Evolutionary conservation across 169 alveolate genomes (phyloP), one percentile per base, ranked within the genome.

Genomic region (Perkinsus chesapeaki): DNA sequence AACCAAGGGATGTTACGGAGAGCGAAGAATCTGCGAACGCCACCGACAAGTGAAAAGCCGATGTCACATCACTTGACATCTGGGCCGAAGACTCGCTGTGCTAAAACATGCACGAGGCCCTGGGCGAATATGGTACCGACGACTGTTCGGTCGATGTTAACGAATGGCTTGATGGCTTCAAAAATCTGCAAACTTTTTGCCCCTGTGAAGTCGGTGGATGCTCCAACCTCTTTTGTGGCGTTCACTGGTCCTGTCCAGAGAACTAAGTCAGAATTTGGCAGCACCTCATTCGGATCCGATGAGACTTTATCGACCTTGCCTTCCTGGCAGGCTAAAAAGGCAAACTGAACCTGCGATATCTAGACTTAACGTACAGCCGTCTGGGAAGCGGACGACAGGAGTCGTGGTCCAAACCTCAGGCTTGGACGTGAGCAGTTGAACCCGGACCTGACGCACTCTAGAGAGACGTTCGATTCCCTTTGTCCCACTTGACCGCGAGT

Each of bases 1-100:
- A 93, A 92, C 93, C 93, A 93, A n/a, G 94, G 94, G 47, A 93
- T 47, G 93, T 93, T 92, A 91, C 92, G 94, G 91, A 93, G 92
- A 36, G 92, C 94, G 43, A 93, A 93, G 60, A 82, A 73, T 19
- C 91, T 91, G 10, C 73, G 91, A 36, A 93, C 91, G 82, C 82
- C 37, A 16, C 27, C 37, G 72, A 19, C 72, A 9, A 19, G 9
- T 47, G 72, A 47, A 19, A 47, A 47, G 19, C 72, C 72, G 72
- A 10, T 47, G 72, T 10, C 12, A 34, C 31, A 27, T 60, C 82
- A 60, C 82, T 60, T 60, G 7, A 60, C 31, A 27, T 23, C 82
- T 27, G 82, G 82, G 12, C 82, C 82, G 82, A 60, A 60, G 31
- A 60, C 82, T 34, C 82, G 12, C 37, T 60, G 82, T 60, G 82